Percentiles rank a stretch among this genome's conserved stretches.
Evolutionary conservation across 1,284 basidiomycete species (phyloP).

Genomic region (Earliella scabrosa): DNA sequence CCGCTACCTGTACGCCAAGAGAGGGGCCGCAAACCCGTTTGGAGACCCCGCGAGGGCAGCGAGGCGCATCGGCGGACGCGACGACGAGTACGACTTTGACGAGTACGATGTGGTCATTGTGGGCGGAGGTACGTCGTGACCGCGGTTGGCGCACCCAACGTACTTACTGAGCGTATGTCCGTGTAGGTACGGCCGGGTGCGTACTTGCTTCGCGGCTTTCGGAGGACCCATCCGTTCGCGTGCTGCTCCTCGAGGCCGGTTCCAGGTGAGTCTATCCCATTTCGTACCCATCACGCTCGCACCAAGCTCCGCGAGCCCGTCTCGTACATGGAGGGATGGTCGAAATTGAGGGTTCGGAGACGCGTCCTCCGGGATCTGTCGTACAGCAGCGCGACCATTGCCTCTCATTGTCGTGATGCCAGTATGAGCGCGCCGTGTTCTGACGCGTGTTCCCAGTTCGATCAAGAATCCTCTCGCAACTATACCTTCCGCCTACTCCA

Average conservation of each 20-base stretch:
- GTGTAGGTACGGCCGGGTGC: conserved; percentile 70
- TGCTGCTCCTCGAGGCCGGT: conserved; percentile 70
- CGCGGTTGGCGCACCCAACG: background rate
- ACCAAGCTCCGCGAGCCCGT: too few relatives aligned
- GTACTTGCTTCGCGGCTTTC: conserved; percentile 67
- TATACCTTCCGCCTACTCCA: conserved; percentile 29
- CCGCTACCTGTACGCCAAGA: conserved; percentile 14
- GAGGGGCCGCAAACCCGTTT: conserved; percentile 4
- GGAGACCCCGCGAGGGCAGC: conserved; percentile 17
- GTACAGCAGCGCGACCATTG: too few relatives aligned
- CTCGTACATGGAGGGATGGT: too few relatives aligned
- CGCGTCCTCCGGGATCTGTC: too few relatives aligned
- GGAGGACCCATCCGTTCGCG: conserved; percentile 57
- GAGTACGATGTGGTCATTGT: conserved; percentile 68
- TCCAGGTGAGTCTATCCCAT: conserved; percentile 58
- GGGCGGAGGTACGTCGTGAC: conserved; percentile 54
- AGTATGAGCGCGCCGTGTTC: too few relatives aligned
- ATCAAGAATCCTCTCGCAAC: conserved; percentile 21
- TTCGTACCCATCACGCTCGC: too few relatives aligned
- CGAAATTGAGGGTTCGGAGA: too few relatives aligned
- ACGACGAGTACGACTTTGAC: conserved; percentile 29
- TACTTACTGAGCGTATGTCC: background rate
- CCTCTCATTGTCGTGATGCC: too few relatives aligned
- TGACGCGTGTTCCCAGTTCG: conserved; percentile 23
- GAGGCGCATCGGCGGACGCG: conserved; percentile 8